phyloP scores from a whole-genome alignment of 345 rosid genomes.

The Camelina sativa region DNA sequence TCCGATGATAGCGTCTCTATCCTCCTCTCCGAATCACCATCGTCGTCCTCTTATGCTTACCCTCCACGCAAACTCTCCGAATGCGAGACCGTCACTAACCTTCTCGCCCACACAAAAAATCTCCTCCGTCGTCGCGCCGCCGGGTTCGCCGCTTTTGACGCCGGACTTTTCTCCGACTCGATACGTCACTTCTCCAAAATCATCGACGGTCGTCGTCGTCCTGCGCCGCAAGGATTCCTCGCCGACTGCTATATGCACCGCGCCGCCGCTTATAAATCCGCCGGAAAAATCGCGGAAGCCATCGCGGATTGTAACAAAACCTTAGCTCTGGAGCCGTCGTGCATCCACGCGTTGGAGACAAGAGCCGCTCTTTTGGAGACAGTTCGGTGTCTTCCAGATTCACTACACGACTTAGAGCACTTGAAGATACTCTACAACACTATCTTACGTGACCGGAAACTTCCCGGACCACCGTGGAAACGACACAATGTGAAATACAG shows the following conservation, averaged over 20 bases:
- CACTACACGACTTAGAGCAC: conserved; percentile 92
- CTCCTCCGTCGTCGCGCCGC: conserved; percentile 90
- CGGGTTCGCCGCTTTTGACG: conserved; percentile 86
- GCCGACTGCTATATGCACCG: conserved; percentile 90
- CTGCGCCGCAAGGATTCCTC: conserved; percentile 86
- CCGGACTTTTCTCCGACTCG: conserved; percentile 76
- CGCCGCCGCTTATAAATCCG: conserved; percentile 75
- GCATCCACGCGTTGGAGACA: conserved; percentile 88
- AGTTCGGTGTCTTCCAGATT: conserved; percentile 82
- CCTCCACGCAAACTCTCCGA: conserved; percentile 47
- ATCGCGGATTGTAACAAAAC: conserved; percentile 92
- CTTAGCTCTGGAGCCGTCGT: conserved; percentile 75
- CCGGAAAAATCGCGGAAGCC: conserved; percentile 80
- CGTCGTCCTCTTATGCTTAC: conserved; percentile 28
- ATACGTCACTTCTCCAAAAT: conserved; percentile 94
- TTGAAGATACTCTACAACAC: conserved; percentile 85
- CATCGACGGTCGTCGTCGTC: conserved; percentile 76
- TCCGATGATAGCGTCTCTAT: conserved; percentile 87
- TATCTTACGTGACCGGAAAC: conserved; percentile 80
- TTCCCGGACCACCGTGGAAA: conserved; percentile 98
- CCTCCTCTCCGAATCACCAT: conserved; percentile 37
- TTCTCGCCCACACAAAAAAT: conserved; percentile 76
- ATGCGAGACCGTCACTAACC: conserved; percentile 64
- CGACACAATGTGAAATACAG: conserved; percentile 78
- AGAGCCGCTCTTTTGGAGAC: conserved; percentile 79